Evolutionary conservation across 163 green algal genomes (phyloP).

Genomic region (Trebouxiophyceae sp.): DNA sequence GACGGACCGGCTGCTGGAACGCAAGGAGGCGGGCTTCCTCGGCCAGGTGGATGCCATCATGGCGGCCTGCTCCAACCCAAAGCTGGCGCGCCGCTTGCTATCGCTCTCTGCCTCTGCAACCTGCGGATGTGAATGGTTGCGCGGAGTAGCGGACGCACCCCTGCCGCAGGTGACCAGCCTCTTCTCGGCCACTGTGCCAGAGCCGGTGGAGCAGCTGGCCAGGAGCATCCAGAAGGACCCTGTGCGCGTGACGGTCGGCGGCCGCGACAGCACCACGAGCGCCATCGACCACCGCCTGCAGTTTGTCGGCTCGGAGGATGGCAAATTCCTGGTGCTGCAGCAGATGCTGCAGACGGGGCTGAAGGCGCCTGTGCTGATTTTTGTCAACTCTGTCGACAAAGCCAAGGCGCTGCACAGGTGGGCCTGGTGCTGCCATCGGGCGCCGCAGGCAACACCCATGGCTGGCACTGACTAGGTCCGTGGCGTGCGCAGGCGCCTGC

Average conservation of each 20-base stretch:
- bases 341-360: conserved; percentile 74
- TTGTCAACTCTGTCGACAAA: conserved; percentile 71
- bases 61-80: conserved; percentile 49
- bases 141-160: neutral
- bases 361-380: conserved; percentile 81
- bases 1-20: conserved; percentile 93
- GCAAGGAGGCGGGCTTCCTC: conserved; percentile 64
- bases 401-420: conserved; percentile 66
- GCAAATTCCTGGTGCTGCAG: conserved; percentile 86
- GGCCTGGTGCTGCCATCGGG: no score
- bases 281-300: conserved; percentile 81
- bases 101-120: no score
- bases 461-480: no score
- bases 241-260: conserved; percentile 73
- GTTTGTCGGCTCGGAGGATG: conserved; percentile 85
- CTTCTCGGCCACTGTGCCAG: conserved; percentile 91
- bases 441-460: no score
- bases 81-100: no score
- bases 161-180: conserved; percentile 33
- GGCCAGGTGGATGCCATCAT: conserved; percentile 70
- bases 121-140: no score
- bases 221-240: conserved; percentile 74
- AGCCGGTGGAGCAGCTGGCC: conserved; percentile 79
- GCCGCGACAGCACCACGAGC: conserved; percentile 51
- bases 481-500: conserved; percentile 53